Evolutionary conservation across 352 stramenopile genomes (phyloP), one percentile per base, ranked within the genome.

Genomic region (Globisporangium radiosum): DNA sequence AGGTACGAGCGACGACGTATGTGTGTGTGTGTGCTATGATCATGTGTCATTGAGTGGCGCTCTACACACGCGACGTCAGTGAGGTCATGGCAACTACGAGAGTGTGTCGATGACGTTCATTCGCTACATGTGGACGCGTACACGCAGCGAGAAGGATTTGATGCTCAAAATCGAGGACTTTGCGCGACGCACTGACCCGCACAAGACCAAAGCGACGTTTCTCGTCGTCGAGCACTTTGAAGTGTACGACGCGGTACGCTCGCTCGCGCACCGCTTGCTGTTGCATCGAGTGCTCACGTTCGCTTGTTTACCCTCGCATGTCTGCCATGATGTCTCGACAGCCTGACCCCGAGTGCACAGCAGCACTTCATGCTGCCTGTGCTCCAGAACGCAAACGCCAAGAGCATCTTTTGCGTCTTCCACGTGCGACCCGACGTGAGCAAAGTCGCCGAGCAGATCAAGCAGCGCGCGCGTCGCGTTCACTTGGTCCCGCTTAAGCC

Each of bases 401-500:
- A 84, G 48, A 72, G 62, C 44, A 66, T 85, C 19, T 90, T 83
- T 56, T 61, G 82, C 4, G 71, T 90, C 55, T 51, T 89, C 37
- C 60, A 86, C 9, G 57, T 87, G 3, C 60, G 59, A 8, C 80
- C 82, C 0, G 80, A 92, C 56, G 58, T 60, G 5, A 80, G 48
- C 40, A 85, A 84, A 52, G 60, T 92, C 3, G 69, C 77, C 0
- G 82, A 92, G 13, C 80, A 88, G 56, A 67, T 90, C 43, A 81
- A 76, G 47, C 60, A 73, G 14, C 66, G 69, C 42, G 56, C 76
- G 0, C 54, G 57, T 7, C 62, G 63, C 36, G 60, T 91, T 5
- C 73, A 85, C 38, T 57, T 92, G 14, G 58, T 59, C 7, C 49
- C 66, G 1, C 66, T 89, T 11, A 57, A 67, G 3, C 55, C 72